These are phyloP conservation scores for Aspergillus bridgeri DNA, from an alignment of 495 filamentous ascomycete genomes.

Conservation along the genomic window DNA sequence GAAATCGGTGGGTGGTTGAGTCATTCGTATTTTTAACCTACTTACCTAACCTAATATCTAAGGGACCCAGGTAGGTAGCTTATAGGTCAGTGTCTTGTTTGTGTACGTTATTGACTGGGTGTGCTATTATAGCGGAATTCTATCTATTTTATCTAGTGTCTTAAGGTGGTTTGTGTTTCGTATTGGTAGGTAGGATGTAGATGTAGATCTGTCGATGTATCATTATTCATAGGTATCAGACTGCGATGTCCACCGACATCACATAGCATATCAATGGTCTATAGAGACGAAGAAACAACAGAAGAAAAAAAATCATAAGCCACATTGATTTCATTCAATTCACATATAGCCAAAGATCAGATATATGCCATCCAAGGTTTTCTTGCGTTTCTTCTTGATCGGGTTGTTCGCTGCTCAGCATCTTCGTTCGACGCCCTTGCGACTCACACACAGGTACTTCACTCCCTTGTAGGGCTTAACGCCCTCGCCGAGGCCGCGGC, in stretches of 20 bases:
- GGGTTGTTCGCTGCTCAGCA: conserved; percentile 23
- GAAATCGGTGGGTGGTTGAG: too few relatives aligned
- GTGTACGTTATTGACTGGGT: too few relatives aligned
- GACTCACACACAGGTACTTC: conserved; percentile 91
- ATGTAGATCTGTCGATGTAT: background rate
- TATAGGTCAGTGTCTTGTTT: too few relatives aligned
- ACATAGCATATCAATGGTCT: background rate
- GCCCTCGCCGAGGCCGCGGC: conserved; percentile 78
- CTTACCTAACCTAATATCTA: too few relatives aligned
- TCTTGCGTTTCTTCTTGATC: background rate
- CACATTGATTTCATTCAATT: background rate
- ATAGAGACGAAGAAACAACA: background rate
- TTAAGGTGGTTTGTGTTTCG: background rate
- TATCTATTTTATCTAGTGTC: background rate
- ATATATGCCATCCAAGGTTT: background rate
- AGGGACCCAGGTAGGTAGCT: too few relatives aligned
- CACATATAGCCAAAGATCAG: background rate
- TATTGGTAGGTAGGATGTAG: too few relatives aligned
- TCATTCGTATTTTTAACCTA: too few relatives aligned
- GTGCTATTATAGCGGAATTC: background rate
- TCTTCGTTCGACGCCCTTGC: conserved; percentile 70
- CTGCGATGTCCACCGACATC: conserved; percentile 3
- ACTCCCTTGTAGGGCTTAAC: conserved; percentile 97
- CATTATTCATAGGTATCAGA: conserved; percentile 15
- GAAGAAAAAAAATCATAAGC: background rate